Conservation (phyloP, 495 filamentous ascomycete species). For the Talaromyces stipitatus region DNA sequence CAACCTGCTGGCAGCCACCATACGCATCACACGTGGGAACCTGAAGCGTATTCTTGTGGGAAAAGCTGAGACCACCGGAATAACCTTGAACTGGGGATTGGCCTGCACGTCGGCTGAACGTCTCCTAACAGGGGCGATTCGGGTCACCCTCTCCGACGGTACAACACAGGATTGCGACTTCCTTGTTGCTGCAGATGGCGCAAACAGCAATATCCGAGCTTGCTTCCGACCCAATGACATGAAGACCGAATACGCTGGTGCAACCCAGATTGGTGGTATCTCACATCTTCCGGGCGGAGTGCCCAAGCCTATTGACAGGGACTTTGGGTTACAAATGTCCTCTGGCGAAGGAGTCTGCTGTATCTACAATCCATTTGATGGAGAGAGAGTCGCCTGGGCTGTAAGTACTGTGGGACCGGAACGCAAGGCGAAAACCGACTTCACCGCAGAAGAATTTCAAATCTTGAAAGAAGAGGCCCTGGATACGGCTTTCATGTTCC, state of each 20-base stretch:
- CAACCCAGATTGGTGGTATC: conserved; percentile 19
- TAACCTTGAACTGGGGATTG: conserved; percentile 1
- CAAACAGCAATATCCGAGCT: conserved; percentile 27
- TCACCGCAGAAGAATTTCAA: neutral
- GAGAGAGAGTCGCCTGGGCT: conserved; percentile 21
- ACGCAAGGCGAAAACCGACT: neutral
- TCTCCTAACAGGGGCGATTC: conserved; percentile 7
- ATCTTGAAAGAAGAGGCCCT: conserved; percentile 16
- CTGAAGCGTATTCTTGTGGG: conserved; percentile 16
- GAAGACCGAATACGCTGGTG: conserved; percentile 21
- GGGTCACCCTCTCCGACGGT: conserved; percentile 3
- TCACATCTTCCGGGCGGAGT: conserved; percentile 16
- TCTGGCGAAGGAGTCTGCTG: conserved; percentile 20
- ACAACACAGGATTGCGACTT: conserved; percentile 25
- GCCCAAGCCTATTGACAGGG: conserved; percentile 16
- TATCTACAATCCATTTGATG: conserved; percentile 26
- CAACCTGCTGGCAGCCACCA: conserved; percentile 10
- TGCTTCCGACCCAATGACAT: conserved; percentile 23
- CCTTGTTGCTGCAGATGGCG: conserved; percentile 29
- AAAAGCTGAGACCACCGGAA: conserved; percentile 7
- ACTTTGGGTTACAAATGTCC: conserved; percentile 24
- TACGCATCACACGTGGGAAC: conserved; percentile 16
- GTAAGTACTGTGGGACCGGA: conserved; percentile 12
- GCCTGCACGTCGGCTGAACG: neutral
- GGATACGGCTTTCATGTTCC: conserved; percentile 16